Evolutionary conservation across 1,284 basidiomycete genomes (phyloP).

Genomic region (Cystobasidium pallidum): DNA sequence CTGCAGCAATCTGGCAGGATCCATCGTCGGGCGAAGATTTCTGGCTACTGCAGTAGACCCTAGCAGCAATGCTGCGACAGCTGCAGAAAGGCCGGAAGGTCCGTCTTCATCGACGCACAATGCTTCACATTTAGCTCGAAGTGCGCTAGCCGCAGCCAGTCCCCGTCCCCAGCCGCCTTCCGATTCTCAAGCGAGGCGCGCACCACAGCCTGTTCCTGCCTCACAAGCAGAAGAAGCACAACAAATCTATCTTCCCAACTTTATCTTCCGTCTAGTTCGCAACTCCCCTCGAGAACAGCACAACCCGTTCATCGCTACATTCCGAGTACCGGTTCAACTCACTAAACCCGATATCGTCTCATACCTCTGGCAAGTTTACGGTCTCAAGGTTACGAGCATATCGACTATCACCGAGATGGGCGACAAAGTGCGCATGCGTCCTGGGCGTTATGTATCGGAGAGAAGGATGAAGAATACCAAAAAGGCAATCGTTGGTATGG

Average conservation of each 20-base stretch:
- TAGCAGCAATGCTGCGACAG: background rate
- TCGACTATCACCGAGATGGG: constrained; percentile 54
- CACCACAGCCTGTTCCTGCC: constrained; percentile 17
- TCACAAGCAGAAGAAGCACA: constrained; percentile 29
- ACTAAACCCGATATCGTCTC: constrained; percentile 55
- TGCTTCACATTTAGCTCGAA: background rate
- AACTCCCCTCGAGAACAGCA: constrained; percentile 48
- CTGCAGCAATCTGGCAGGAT: background rate
- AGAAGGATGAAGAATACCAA: constrained; percentile 51
- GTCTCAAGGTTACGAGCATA: constrained; percentile 51
- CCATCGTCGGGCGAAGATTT: constrained; percentile 21
- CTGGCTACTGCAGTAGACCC: constrained; percentile 17
- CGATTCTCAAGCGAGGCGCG: constrained; percentile 3
- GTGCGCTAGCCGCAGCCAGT: background rate
- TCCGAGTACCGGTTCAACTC: constrained; percentile 52
- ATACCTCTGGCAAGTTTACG: constrained; percentile 54
- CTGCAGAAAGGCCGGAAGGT: background rate
- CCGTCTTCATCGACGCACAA: background rate
- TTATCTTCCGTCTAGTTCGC: constrained; percentile 53
- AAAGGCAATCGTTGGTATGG: constrained; percentile 52
- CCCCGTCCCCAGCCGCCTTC: background rate
- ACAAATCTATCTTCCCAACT: constrained; percentile 52
- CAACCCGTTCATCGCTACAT: constrained; percentile 55
- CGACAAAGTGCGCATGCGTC: constrained; percentile 44
- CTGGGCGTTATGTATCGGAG: constrained; percentile 46